phyloP scores from a whole-genome alignment of 345 rosid genomes.

The Luvunga scandens region DNA sequence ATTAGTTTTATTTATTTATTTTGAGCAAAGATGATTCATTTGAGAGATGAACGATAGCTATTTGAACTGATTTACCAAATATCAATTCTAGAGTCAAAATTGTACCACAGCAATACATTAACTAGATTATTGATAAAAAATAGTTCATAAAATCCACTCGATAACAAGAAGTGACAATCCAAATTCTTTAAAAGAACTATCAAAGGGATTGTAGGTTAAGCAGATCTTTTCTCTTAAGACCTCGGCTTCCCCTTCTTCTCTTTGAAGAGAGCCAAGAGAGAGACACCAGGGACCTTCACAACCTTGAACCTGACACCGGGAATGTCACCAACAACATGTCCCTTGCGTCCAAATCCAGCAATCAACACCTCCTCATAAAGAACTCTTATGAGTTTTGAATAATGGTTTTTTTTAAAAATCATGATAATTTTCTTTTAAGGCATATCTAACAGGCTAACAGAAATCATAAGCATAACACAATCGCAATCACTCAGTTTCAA shows the following conservation, averaged over 20 bases:
- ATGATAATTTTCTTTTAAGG: too few relatives aligned
- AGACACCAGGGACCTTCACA: conserved; percentile 78
- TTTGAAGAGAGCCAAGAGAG: conserved; percentile 69
- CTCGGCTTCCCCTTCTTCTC: conserved; percentile 88
- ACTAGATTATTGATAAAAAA: neutral
- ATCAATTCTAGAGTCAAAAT: neutral
- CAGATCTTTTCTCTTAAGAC: conserved; percentile 32
- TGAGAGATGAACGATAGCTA: neutral
- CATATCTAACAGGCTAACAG: too few relatives aligned
- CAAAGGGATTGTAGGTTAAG: neutral
- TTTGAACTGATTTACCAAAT: neutral
- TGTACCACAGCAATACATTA: neutral
- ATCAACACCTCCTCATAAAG: conserved; percentile 58
- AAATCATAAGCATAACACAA: too few relatives aligned
- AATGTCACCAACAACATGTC: conserved; percentile 82
- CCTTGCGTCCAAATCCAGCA: conserved; percentile 79
- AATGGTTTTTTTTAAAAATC: too few relatives aligned
- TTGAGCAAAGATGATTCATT: neutral
- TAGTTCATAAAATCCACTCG: conserved; percentile 19
- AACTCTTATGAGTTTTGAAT: too few relatives aligned
- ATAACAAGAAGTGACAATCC: conserved; percentile 10
- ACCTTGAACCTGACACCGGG: conserved; percentile 89
- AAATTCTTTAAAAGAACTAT: neutral
- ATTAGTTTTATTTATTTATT: too few relatives aligned
- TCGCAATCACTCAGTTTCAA: too few relatives aligned